Conservation (phyloP, 257 asterid species). For the Pogostemon cablin region DNA sequence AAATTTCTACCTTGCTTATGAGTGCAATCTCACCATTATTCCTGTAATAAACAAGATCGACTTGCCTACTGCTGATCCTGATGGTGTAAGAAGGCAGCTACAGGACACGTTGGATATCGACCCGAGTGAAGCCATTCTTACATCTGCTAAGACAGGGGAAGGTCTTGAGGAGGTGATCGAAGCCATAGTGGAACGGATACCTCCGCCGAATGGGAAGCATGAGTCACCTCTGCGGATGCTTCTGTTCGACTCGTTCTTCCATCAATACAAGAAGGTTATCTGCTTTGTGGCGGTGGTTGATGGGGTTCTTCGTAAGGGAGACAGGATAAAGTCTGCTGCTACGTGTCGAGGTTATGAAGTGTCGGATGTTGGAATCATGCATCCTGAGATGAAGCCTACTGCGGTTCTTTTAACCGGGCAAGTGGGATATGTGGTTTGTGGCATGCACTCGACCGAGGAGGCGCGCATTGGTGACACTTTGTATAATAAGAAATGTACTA, state of each 20-base stretch:
- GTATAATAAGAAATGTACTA: slow-evolving; percentile 46
- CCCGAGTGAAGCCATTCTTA: slow-evolving; percentile 63
- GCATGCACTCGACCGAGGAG: slow-evolving; percentile 87
- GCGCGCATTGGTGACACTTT: slow-evolving; percentile 90
- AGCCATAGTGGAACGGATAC: slow-evolving; percentile 70
- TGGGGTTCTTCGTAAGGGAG: slow-evolving; percentile 75
- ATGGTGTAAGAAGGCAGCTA: slow-evolving; percentile 65
- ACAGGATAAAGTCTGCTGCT: slow-evolving; percentile 70
- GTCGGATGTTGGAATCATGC: slow-evolving; percentile 77
- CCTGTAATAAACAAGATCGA: slow-evolving; percentile 89
- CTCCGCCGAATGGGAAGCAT: slow-evolving; percentile 66
- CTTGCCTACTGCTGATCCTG: slow-evolving; percentile 91
- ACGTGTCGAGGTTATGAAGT: slow-evolving; percentile 73
- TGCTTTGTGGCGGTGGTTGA: slow-evolving; percentile 89
- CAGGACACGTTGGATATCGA: slow-evolving; percentile 76
- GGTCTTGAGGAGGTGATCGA: slow-evolving; percentile 69
- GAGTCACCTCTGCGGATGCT: slow-evolving; percentile 67
- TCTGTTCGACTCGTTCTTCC: slow-evolving; percentile 73
- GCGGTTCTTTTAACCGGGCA: slow-evolving; percentile 81
- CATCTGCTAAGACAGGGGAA: slow-evolving; percentile 87
- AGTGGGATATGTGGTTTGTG: slow-evolving; percentile 79
- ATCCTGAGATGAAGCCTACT: slow-evolving; percentile 71
- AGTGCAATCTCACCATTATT: slow-evolving; percentile 67
- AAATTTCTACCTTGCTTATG: slow-evolving; percentile 83
- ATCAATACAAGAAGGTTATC: slow-evolving; percentile 83